Conservation (phyloP, 2,329 filamentous ascomycete species). For the Diaporthe nobilis region DNA sequence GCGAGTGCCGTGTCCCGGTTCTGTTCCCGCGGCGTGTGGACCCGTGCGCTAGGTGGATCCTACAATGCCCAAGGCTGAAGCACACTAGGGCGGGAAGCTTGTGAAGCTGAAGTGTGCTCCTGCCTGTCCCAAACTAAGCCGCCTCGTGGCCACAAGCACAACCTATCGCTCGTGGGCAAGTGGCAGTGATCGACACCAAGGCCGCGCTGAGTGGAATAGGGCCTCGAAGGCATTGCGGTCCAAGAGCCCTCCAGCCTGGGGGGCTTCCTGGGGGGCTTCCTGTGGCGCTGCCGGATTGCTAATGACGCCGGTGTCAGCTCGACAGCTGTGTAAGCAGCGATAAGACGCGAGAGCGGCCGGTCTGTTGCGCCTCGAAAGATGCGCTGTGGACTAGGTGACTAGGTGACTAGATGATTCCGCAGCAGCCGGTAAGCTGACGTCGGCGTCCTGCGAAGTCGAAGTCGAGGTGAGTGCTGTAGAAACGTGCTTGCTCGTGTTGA, state of each 20-base stretch:
- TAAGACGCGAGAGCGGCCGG: slow-evolving; percentile 26
- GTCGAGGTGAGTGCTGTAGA: neutral
- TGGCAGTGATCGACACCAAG: slow-evolving; percentile 21
- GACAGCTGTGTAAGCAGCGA: slow-evolving; percentile 19
- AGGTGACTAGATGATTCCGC: slow-evolving; percentile 6
- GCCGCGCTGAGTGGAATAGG: neutral
- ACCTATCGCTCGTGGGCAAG: neutral
- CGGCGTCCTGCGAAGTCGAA: neutral
- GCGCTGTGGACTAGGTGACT: slow-evolving; percentile 8
- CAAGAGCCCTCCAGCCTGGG: neutral
- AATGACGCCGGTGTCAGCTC: slow-evolving; percentile 22
- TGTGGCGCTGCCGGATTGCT: slow-evolving; percentile 14
- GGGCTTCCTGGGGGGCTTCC: neutral
- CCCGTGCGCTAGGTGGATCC: neutral
- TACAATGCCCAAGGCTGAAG: slow-evolving; percentile 26
- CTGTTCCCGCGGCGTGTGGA: neutral
- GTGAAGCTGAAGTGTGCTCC: slow-evolving; percentile 22
- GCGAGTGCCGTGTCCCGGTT: slow-evolving; percentile 7
- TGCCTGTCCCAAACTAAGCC: neutral
- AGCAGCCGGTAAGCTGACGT: slow-evolving; percentile 29
- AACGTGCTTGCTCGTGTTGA: slow-evolving; percentile 15
- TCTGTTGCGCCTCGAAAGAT: slow-evolving; percentile 3
- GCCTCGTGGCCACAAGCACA: slow-evolving; percentile 26
- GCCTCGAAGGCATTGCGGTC: neutral
- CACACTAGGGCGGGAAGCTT: slow-evolving; percentile 22